Evolutionary conservation across 2,329 filamentous ascomycete species (phyloP).

Genomic region (Talaromyces rugulosus): DNA sequence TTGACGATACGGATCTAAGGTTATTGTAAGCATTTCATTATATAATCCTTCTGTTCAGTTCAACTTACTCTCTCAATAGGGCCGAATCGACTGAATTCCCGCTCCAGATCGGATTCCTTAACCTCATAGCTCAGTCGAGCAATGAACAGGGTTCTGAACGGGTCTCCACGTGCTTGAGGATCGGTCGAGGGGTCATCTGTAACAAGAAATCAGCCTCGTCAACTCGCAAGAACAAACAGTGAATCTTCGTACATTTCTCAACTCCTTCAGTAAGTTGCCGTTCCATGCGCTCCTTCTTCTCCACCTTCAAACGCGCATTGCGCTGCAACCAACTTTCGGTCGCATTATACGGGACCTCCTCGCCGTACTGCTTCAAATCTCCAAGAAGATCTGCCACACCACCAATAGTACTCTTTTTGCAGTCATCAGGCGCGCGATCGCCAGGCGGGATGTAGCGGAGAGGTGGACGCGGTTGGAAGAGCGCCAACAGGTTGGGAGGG

Average conservation of each 20-base stretch:
- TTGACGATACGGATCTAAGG: conserved; percentile 78
- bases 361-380: conserved; percentile 70
- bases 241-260: conserved; percentile 53
- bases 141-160: conserved; percentile 92
- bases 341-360: conserved; percentile 69
- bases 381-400: conserved; percentile 73
- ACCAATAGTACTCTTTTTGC: conserved; percentile 66
- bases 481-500: conserved; percentile 82
- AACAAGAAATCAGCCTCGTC: conserved; percentile 10
- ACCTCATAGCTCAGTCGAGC: conserved; percentile 85
- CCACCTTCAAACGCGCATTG: conserved; percentile 75
- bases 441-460: conserved; percentile 81
- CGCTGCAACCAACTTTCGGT: conserved; percentile 92
- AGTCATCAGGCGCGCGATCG: conserved; percentile 78
- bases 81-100: conserved; percentile 89
- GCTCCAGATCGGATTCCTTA: conserved; percentile 83
- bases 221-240: neutral
- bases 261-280: conserved; percentile 61
- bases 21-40: conserved; percentile 12
- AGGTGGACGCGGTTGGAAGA: conserved; percentile 91
- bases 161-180: conserved; percentile 83
- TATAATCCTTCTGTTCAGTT: neutral
- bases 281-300: conserved; percentile 69
- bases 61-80: conserved; percentile 79
- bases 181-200: conserved; percentile 79